These are phyloP conservation scores for Tolypocladium ophioglossoides DNA, from an alignment of 2,329 filamentous ascomycete species.

Conservation along the genomic window DNA sequence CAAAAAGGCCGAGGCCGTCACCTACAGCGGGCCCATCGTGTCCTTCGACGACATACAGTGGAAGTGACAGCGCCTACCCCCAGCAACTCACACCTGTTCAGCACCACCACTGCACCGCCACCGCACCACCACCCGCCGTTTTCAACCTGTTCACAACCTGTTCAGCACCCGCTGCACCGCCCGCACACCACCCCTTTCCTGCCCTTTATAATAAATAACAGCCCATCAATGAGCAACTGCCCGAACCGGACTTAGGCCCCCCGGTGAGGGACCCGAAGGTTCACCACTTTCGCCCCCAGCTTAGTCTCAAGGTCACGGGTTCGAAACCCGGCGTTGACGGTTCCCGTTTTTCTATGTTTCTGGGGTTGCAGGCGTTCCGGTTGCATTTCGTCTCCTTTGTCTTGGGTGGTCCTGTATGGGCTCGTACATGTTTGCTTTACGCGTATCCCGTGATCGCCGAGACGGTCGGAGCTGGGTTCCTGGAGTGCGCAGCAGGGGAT, in stretches of 20 bases:
- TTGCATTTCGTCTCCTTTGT: neutral
- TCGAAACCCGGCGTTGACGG: neutral
- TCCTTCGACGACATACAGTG: slow-evolving; percentile 28
- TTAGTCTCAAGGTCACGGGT: neutral
- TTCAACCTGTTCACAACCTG: too few relatives aligned
- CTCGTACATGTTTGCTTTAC: neutral
- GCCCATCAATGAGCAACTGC: neutral
- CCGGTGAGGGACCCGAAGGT: neutral
- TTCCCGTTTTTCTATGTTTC: neutral
- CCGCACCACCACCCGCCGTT: neutral
- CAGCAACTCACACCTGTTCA: neutral
- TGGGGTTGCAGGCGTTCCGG: neutral
- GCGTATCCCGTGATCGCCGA: neutral
- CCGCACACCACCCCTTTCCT: neutral
- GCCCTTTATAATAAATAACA: neutral
- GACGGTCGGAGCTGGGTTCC: neutral
- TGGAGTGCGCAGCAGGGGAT: neutral
- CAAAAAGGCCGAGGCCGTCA: slow-evolving; percentile 23
- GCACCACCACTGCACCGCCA: neutral
- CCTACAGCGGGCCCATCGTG: slow-evolving; percentile 24
- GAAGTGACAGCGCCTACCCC: slow-evolving; percentile 9
- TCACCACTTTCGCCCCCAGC: neutral
- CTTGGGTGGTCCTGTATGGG: neutral
- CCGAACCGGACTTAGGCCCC: neutral
- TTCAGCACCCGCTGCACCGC: neutral